Evolutionary conservation across 2,329 filamentous ascomycete species (phyloP), one percentile per base, ranked within the genome.

Genomic region (Colletotrichum sp.): DNA sequence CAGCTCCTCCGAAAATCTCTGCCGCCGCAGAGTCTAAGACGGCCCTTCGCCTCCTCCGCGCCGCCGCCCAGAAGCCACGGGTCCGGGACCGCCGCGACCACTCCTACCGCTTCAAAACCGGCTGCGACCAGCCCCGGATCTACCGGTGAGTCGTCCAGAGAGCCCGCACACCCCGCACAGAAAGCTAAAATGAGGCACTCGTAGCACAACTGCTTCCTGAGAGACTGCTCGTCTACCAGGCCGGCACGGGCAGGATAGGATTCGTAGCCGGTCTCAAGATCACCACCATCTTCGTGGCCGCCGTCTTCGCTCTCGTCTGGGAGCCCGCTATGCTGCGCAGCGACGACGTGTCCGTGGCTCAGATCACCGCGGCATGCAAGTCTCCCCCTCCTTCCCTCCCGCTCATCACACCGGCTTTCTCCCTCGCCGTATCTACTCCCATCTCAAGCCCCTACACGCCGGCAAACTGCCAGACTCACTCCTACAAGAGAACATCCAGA

Each of bases 201-300:
- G 5, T 16, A 24, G 26, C 36, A 91, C 89, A 57, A 21, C 30
- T 44, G 2, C 89, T 90, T 75, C 91, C 92, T 1, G 88, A 91
- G 78, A 87, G 86, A 16, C 81, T 96, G 32, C 89, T 95, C 79
- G 90, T 98, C 77, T 98, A 95, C 84, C 94, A 96, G 85, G 92
- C 92, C 69, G 94, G 95, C 68, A 93, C 91, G 1, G 89, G 89
- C 10, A 89, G 91, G 74, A 93, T 91, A 34, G 91, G 92, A 8
- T 93, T 94, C 78, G 85, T 96, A 62, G 94, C 93, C 65, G 90
- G 92, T 81, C 83, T 95, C 77, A 95, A 95, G 80, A 85, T 96
- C 72, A 92, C 92, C 1, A 93, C 93, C 5, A 88, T 97, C 55
- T 91, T 95, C 76, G 84, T 94, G 52, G 93, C 93, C 72, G 89